Percentiles rank a stretch among this genome's conserved stretches.
Evolutionary conservation across 1,139 yeast species (phyloP).

Genomic region (Wickerhamomyces sp.): DNA sequence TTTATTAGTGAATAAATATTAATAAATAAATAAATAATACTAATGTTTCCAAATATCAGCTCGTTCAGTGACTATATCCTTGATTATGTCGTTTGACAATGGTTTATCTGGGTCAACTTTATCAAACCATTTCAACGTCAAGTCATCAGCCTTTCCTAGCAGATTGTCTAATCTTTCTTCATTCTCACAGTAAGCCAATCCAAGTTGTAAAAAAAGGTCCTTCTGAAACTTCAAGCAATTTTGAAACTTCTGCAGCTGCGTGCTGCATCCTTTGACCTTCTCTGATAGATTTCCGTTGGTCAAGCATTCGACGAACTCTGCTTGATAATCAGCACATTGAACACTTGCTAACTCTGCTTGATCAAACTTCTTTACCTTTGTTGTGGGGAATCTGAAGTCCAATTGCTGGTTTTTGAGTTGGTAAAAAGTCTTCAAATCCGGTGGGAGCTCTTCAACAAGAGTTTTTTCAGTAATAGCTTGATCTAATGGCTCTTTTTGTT

Average conservation of each 20-base stretch:
- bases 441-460: conserved; percentile 1
- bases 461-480: neutral
- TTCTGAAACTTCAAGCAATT: conserved; percentile 32
- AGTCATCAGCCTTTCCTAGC: conserved; percentile 30
- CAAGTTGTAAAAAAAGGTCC: conserved; percentile 28
- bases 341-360: conserved; percentile 8
- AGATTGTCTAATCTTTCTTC: conserved; percentile 24
- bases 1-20: neutral
- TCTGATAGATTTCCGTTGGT: conserved; percentile 20
- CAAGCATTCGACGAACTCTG: conserved; percentile 19
- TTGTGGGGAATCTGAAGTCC: neutral
- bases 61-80: conserved; percentile 8
- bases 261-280: conserved; percentile 18
- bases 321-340: conserved; percentile 25
- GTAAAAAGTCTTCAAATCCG: neutral
- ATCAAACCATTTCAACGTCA: conserved; percentile 24
- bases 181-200: conserved; percentile 25
- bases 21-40: neutral
- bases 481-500: neutral
- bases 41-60: conserved; percentile 10
- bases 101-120: conserved; percentile 5
- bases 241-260: conserved; percentile 12
- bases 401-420: neutral
- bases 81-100: conserved; percentile 1
- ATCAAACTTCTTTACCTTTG: neutral